phyloP scores from a whole-genome alignment of 345 rosid genomes.

The Acer negundo region DNA sequence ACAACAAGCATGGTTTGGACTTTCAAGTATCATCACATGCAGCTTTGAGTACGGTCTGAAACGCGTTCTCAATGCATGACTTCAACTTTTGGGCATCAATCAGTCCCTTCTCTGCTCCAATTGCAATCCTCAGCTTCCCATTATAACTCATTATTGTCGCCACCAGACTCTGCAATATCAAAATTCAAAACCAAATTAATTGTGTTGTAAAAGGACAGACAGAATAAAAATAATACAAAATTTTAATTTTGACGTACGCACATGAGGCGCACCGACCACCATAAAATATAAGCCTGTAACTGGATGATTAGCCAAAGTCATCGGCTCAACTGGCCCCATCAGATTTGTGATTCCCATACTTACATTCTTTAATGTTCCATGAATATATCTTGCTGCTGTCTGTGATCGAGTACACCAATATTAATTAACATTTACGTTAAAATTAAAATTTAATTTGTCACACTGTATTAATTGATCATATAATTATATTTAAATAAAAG shows the following conservation, averaged over 20 bases:
- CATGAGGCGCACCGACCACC: conserved; percentile 37
- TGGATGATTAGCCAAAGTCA: conserved; percentile 40
- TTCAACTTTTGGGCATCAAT: conserved; percentile 32
- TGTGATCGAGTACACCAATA: background rate
- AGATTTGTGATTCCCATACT: conserved; percentile 43
- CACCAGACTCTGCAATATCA: conserved; percentile 30
- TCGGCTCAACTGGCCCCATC: conserved; percentile 39
- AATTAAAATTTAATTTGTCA: too few species aligned
- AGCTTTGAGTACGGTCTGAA: conserved; percentile 30
- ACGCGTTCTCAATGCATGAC: conserved; percentile 26
- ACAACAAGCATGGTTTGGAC: too few species aligned
- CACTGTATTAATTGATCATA: too few species aligned
- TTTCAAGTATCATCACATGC: background rate
- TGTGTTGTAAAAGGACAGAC: too few species aligned
- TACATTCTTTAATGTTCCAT: conserved; percentile 24
- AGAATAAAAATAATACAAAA: too few species aligned
- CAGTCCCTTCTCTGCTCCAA: conserved; percentile 36
- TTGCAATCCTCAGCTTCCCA: conserved; percentile 31
- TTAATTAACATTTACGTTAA: background rate
- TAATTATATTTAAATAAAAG: too few species aligned
- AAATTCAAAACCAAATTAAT: too few species aligned
- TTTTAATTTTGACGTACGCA: conserved; percentile 12
- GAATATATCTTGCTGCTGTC: conserved; percentile 28
- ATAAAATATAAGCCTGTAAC: conserved; percentile 38
- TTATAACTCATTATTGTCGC: conserved; percentile 37